Evolutionary conservation across 257 asterid species (phyloP), one percentile per base, ranked within the genome.

Genomic region (Echites panduratus): DNA sequence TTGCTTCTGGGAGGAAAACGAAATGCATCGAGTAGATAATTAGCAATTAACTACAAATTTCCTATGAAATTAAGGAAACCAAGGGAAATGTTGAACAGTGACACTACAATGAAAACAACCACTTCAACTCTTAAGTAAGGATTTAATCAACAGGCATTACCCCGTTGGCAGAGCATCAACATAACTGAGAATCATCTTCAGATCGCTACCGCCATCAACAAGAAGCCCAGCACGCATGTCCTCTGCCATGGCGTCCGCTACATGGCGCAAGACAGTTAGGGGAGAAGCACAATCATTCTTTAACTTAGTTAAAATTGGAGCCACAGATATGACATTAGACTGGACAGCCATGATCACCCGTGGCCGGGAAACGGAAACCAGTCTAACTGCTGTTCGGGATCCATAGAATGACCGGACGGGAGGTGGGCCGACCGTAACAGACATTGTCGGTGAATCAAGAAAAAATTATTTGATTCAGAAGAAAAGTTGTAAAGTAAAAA

Each of bases 171-270:
- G 81, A 12, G 84, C 65, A 61, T 90, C 90, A 67, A 89, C 96
- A 63, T 86, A 89, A 81, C 96, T 89, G n/a, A 86, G 90, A 44
- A 90, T 86, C 97, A 90, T 90, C 82, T 89, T 87, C 49, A 90
- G 96, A 82, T 87, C 92, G 64, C 94, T 82, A 65, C 85, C 88
- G 24, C 85, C 90, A 1, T 90, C 92, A 2, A 74, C 82, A 6
- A 76, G 76, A 66, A 89, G 89, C 54, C 97, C 97, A 44, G 90
- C 89, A 41, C 90, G 86, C 92, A 90, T 89, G 76, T 87, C 97
- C 10, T 74, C 83, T 9, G 88, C 88, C 93, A 90, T 90, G 14
- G 96, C 83, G 43, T 87, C 91, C 0, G 88, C 90, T 81, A 90
- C 93, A 78, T 84, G 88, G 79, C 88, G 93, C 82, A 90, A 79